phyloP scores from a whole-genome alignment of 257 asterid genomes.

The Cruciata laevipes region DNA sequence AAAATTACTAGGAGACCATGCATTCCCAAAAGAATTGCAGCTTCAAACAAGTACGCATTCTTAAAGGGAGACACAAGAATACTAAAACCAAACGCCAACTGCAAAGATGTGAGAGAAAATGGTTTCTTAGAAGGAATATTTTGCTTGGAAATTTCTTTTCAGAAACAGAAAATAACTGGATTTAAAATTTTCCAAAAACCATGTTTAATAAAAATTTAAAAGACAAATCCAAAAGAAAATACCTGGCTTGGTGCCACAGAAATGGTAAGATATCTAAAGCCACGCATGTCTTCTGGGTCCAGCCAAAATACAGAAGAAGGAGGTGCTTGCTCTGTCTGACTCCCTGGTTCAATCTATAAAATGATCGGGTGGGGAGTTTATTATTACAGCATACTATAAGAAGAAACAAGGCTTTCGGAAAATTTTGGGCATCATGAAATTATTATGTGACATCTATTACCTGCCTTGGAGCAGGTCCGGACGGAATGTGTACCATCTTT shows the following conservation, averaged over 20 bases:
- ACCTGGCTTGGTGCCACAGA: conserved; percentile 99
- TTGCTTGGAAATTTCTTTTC: background rate
- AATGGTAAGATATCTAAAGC: conserved; percentile 80
- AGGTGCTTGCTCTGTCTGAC: conserved; percentile 98
- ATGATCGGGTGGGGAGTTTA: conserved; percentile 9
- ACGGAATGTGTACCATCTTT: conserved; percentile 87
- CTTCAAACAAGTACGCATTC: background rate
- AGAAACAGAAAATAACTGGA: background rate
- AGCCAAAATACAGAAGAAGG: conserved; percentile 94
- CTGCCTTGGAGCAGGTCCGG: conserved; percentile 99
- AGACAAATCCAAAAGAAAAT: conserved; percentile 18
- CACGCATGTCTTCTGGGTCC: conserved; percentile 71
- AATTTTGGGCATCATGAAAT: conserved; percentile 12
- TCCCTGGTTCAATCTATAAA: conserved; percentile 87
- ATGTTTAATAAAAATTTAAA: background rate
- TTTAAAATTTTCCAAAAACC: background rate
- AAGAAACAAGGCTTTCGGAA: conserved; percentile 6
- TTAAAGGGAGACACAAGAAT: background rate
- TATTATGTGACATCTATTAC: conserved; percentile 35
- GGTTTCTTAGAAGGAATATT: background rate
- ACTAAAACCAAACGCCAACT: background rate
- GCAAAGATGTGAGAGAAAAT: background rate
- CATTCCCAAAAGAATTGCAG: background rate
- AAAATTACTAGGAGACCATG: background rate
- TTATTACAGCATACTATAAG: background rate